Percentiles rank a stretch among this genome's conserved stretches.
These are phyloP conservation scores for Excoecaria agallocha DNA, from an alignment of 345 rosid species.

Conservation along the genomic window DNA sequence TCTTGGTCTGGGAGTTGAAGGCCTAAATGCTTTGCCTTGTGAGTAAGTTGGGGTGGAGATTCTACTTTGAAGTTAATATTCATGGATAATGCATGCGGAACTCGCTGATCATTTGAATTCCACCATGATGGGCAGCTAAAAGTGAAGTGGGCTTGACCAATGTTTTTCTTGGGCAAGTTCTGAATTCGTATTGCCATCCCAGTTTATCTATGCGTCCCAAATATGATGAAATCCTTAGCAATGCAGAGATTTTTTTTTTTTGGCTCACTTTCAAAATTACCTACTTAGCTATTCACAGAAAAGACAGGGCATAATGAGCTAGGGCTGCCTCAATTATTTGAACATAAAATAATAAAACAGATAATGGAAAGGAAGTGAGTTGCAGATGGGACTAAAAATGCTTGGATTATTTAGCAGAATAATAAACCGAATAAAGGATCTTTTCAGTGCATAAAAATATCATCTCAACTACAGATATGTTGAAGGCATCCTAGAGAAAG, in stretches of 20 bases:
- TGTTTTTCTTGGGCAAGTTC: constrained; percentile 33
- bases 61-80: constrained; percentile 24
- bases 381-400: background rate
- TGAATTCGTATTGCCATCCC: constrained; percentile 36
- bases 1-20: constrained; percentile 38
- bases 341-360: background rate
- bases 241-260: constrained; percentile 17
- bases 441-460: background rate
- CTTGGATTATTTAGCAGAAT: background rate
- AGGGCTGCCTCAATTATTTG: background rate
- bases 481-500: background rate
- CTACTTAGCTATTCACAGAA: constrained; percentile 19
- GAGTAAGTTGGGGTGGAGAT: constrained; percentile 25
- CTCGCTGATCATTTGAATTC: constrained; percentile 34
- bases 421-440: background rate
- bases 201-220: constrained; percentile 5
- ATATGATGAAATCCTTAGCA: constrained; percentile 10
- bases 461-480: background rate
- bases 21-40: constrained; percentile 32
- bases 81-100: constrained; percentile 20
- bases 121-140: constrained; percentile 36
- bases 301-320: constrained; percentile 11
- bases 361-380: background rate
- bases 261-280: constrained; percentile 16
- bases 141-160: constrained; percentile 24